phyloP scores from a whole-genome alignment of 495 filamentous ascomycete genomes.

The Podospora pseudoanserina region DNA sequence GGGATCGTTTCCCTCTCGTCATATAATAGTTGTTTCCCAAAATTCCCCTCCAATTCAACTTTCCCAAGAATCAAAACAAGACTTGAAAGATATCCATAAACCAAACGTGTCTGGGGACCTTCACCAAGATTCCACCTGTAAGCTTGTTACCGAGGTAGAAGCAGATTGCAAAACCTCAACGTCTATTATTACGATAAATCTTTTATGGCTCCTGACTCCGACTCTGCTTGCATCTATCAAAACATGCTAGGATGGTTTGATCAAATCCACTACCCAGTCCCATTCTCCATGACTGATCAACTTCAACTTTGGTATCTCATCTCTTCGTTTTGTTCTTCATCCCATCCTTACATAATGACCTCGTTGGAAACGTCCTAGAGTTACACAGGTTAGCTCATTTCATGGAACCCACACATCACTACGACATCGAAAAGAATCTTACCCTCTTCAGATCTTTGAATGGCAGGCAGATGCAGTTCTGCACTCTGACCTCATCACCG shows the following conservation, averaged over 20 bases:
- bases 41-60: too few species aligned
- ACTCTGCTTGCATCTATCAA: neutral
- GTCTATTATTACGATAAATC: neutral
- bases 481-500: conserved; percentile 91
- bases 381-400: conserved; percentile 7
- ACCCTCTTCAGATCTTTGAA: conserved; percentile 99
- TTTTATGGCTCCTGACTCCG: neutral
- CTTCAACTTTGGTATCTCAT: neutral
- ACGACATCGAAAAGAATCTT: conserved; percentile 39
- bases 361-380: conserved; percentile 83
- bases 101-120: too few species aligned
- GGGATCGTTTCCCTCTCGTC: too few species aligned
- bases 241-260: neutral
- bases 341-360: conserved; percentile 77
- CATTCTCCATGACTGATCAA: neutral
- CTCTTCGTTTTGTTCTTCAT: neutral
- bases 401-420: neutral
- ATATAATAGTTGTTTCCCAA: too few species aligned
- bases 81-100: too few species aligned
- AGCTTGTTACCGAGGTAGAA: too few species aligned
- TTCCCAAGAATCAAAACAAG: too few species aligned
- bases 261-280: neutral
- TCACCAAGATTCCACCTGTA: too few species aligned
- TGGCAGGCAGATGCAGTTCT: conserved; percentile 97
- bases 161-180: too few species aligned